phyloP scores from a whole-genome alignment of 2,329 filamentous ascomycete species.

The Colletotrichum spaethianum region DNA sequence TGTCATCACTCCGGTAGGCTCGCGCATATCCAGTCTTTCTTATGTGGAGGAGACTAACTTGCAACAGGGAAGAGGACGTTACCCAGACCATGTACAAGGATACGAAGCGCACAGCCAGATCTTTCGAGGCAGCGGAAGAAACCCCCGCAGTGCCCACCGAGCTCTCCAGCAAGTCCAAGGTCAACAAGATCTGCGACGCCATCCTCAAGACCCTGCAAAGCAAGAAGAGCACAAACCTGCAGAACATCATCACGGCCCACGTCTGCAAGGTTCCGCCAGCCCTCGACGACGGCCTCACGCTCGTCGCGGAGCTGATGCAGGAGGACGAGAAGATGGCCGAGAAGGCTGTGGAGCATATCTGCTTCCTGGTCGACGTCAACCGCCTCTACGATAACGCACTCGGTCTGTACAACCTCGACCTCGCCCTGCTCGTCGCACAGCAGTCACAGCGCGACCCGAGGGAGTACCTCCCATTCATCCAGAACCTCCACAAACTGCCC shows the following conservation, averaged over 20 bases:
- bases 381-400: slow-evolving; percentile 91
- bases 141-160: slow-evolving; percentile 34
- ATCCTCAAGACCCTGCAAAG: slow-evolving; percentile 78
- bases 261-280: slow-evolving; percentile 95
- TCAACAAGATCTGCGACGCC: slow-evolving; percentile 91
- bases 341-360: slow-evolving; percentile 94
- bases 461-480: slow-evolving; percentile 96
- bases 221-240: slow-evolving; percentile 76
- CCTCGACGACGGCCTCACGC: slow-evolving; percentile 83
- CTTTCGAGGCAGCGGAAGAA: slow-evolving; percentile 34
- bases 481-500: slow-evolving; percentile 83
- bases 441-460: slow-evolving; percentile 95
- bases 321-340: slow-evolving; percentile 82
- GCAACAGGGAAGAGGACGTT: slow-evolving; percentile 85
- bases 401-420: slow-evolving; percentile 91
- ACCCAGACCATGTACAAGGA: slow-evolving; percentile 94
- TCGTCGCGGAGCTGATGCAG: slow-evolving; percentile 82
- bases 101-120: slow-evolving; percentile 67
- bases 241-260: slow-evolving; percentile 94
- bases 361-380: slow-evolving; percentile 95
- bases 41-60: slow-evolving; percentile 45
- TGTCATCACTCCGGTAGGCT: slow-evolving; percentile 84
- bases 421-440: slow-evolving; percentile 91
- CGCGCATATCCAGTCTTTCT: background rate
- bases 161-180: slow-evolving; percentile 67